Base-by-base conservation (phyloP, 441 rosid species). In the Pelargonium fulgidum region DNA sequence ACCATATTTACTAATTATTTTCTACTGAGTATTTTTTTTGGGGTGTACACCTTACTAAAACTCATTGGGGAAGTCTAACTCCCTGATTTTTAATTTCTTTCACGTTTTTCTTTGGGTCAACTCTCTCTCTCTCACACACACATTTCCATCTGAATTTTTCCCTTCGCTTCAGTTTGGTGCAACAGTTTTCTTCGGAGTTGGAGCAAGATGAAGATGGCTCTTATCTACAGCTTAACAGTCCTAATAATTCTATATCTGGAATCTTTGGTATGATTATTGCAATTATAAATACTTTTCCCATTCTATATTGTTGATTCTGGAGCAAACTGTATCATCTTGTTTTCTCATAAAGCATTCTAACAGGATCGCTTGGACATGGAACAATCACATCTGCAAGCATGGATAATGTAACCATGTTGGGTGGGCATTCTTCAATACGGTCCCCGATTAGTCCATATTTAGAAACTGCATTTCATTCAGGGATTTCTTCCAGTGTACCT, bases 401-500 rank as follows among this genome's bases (percentile, higher is more conserved):
- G 72, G 82, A 79, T 67, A 72, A 61, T 42, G 76, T 77, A 71
- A 65, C 73, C 63, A 68, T 65, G 69, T 72, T 72, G 67, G 83
- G 82, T 16, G 52, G 65, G 69, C 72, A 72, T 45, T 78, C 84
- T 61, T 66, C 77, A 47, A 65, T 67, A 33, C 72, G 68, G 61
- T 72, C 82, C 72, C 76, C 70, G n/a, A 54, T 69, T 56, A 56
- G 62, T 56, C 62, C 77, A 0, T 71, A 73, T 71, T 14, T 65
- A 67, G 85, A 86, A 67, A 52, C 81, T 68, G 71, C 75, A 39
- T 71, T 78, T 74, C 85, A 75, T 73, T 80, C 75, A 47, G 85
- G 82, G 61, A 76, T 82, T 29, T 79, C 85, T 75, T 85, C 85
- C 29, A 75, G 86, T 70, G 81, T 83, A 71, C 83, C 87, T 29